Base-by-base conservation (phyloP, 2,329 filamentous ascomycete species). In the Rutstroemia sydowiana region DNA sequence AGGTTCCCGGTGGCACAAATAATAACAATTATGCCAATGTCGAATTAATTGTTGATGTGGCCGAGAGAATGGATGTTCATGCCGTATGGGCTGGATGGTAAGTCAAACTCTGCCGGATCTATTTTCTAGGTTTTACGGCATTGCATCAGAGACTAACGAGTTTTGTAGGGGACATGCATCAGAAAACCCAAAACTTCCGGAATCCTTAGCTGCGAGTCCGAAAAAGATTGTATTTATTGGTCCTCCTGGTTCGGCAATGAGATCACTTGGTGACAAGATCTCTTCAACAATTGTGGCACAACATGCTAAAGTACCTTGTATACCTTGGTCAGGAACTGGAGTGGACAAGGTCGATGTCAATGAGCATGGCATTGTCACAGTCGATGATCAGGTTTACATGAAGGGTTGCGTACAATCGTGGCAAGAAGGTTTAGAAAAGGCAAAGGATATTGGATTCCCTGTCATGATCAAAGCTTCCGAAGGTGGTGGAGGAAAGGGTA, bases 21-120 rank as follows among this genome's bases (percentile, higher is more conserved):
- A 98, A 98, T 80, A 95, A 98, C 84, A 98, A 98, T 74, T 98
- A 98, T 73, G 93, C 93, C 74, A 98, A 98, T 70, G 93, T 98
- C 55, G 93, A 98, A 75, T 79, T 98, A 69, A 98, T 98, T 71
- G 93, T 98, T 61, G 93, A 98, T 75, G 84, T 98, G 68, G 93
- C 93, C 23, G 93, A 98, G 78, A 89, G 93, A 57, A 97, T 96
- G 90, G 83, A 92, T 64, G 93, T 98, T 55, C 93, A 98, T 67
- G 93, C 93, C 54, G 93, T 98, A 14, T 98, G 93, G 93, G 93
- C 93, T 63, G 93, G 93, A 78, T 98, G 93, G 91, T 93, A 73
- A 77, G 85, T 65, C n/a, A n/a, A n/a, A n/a, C n/a, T 37, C 48
- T 4, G 23, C 46, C 36, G 10, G 32, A 28, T 42, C 36, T 30